phyloP scores from a whole-genome alignment of 495 filamentous ascomycete genomes.

The Margaritispora aquatica region DNA sequence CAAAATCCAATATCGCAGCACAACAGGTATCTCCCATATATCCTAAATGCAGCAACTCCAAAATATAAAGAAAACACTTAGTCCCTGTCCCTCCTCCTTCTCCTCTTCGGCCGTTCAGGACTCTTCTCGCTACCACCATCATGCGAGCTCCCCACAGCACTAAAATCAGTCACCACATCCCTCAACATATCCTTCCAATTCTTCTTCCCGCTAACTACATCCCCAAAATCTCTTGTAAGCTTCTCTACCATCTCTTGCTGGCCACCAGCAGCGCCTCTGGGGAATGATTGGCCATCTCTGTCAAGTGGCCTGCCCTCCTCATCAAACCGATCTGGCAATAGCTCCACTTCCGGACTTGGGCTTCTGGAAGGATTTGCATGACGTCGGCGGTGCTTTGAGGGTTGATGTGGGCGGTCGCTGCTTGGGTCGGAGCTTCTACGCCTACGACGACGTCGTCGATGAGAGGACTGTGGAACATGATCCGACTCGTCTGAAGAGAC shows the following conservation, averaged over 20 bases:
- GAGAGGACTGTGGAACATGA: background rate
- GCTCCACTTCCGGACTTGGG: constrained; percentile 31
- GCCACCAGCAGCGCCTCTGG: background rate
- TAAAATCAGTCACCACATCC: constrained; percentile 9
- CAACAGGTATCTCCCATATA: background rate
- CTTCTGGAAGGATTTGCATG: constrained; percentile 6
- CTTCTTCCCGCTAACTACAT: constrained; percentile 18
- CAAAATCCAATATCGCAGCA: no score
- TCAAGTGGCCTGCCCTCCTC: constrained; percentile 45
- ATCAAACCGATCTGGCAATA: constrained; percentile 62
- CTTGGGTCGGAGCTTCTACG: constrained; percentile 20
- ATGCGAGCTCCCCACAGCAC: background rate
- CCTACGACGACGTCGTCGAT: constrained; percentile 13
- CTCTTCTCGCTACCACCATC: background rate
- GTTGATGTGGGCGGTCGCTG: constrained; percentile 16
- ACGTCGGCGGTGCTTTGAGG: constrained; percentile 9
- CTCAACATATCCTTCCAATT: constrained; percentile 23
- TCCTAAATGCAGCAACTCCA: background rate
- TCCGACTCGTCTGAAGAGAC: constrained; percentile 6
- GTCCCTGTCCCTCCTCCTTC: background rate
- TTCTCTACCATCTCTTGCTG: constrained; percentile 20
- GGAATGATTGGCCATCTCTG: constrained; percentile 1
- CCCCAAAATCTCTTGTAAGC: constrained; percentile 10
- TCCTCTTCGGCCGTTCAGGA: background rate
- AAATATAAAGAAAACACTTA: background rate